Evolutionary conservation across 1,284 basidiomycete genomes (phyloP), one percentile per base, ranked within the genome.

Genomic region (Gomphus sp.): DNA sequence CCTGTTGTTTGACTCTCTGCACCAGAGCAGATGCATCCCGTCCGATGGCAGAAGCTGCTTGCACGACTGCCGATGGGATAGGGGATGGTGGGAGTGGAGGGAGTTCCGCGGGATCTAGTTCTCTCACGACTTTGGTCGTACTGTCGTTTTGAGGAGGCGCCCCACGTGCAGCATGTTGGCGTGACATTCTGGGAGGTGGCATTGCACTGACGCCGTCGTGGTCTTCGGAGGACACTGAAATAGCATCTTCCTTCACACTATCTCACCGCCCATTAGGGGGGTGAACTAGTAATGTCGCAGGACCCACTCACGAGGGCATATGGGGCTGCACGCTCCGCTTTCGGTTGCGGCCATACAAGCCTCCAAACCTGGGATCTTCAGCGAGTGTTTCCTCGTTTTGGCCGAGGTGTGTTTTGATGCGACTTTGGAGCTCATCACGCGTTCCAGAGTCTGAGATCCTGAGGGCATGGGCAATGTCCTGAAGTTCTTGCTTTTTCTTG

Each of bases 401-500:
- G 51, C 83, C 81, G 18, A 85, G 74, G 61, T 84, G 75, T 59
- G 72, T 77, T 65, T 80, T 84, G 63, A 86, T 83, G 60, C 83
- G 73, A 22, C 66, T 66, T 55, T 79, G 76, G 9, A 86, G 62
- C 3, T 83, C 82, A 33, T 86, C 82, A 61, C 79, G 82, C 3
- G 81, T 85, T 33, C 84, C 84, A 39, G 70, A 59, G 56, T 79
- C 76, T 55, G 73, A 75, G 55, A 85, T 67, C 0, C 66, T 65
- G 22, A 86, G 76, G 7, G 80, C 79, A 5, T 61, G 10, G 0
- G 84, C 80, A 36, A 86, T 79, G 58, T 78, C 76, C 63, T 77
- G 81, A 3, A 86, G 75, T 25, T 85, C 84, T 7, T 72, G 73
- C 68, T 85, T 85, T 70, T 82, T 85, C 70, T 84, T 84, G 7